A percentile compares a stretch with the other conserved stretches of the same genome.
phyloP scores from a whole-genome alignment of 2,329 filamentous ascomycete species.

The Sclerotinia subarctica region DNA sequence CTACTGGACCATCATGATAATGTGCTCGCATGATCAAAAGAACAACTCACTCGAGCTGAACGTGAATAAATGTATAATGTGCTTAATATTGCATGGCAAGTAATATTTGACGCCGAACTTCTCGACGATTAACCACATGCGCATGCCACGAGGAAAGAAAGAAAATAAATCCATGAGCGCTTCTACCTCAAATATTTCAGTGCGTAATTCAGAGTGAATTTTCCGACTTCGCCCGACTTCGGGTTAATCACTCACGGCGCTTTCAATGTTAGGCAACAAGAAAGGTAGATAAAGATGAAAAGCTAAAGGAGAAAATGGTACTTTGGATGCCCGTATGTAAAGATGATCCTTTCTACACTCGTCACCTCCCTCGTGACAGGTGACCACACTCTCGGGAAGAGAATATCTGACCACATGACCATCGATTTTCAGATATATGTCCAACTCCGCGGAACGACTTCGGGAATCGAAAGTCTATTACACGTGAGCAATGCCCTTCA shows the following conservation, averaged over 20 bases:
- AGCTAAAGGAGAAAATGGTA: neutral
- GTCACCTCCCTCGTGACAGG: neutral
- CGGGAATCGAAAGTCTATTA: neutral
- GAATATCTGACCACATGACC: neutral
- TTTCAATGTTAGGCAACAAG: neutral
- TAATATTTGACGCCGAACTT: too few relatives aligned
- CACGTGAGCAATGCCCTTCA: neutral
- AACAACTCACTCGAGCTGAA: too few relatives aligned
- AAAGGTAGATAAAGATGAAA: neutral
- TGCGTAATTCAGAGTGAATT: neutral
- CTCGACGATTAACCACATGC: too few relatives aligned
- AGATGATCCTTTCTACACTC: neutral
- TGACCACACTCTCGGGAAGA: neutral
- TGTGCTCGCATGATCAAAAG: slow-evolving; percentile 4
- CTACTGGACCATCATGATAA: neutral
- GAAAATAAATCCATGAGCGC: neutral
- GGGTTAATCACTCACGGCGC: neutral
- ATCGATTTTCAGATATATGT: neutral
- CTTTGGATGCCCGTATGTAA: neutral
- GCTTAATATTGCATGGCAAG: too few relatives aligned
- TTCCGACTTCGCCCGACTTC: slow-evolving; percentile 11
- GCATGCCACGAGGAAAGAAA: too few relatives aligned
- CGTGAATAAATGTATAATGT: too few relatives aligned
- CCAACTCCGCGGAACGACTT: neutral
- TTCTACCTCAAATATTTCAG: neutral